Evolutionary conservation across 495 filamentous ascomycete species (phyloP), one percentile per base, ranked within the genome.

Genomic region (Xylaria bambusicola): DNA sequence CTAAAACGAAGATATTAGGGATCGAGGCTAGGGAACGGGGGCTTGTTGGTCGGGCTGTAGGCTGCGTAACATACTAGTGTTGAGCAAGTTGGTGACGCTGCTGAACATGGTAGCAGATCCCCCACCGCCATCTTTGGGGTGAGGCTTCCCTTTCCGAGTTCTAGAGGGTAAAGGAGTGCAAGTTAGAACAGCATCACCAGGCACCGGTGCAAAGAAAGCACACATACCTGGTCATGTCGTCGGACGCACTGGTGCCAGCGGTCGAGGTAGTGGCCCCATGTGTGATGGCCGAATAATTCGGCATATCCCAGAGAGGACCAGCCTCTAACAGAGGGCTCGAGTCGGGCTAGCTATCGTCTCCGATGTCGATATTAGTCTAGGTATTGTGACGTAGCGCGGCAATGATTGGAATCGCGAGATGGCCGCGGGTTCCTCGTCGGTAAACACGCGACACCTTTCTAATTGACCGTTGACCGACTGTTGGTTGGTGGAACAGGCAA

Each of bases 71-170:
- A 51, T 82, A 91, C 88, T 98, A 6, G 94, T 98, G 75, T 98
- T 98, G 58, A 98, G 78, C 17, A 98, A 75, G 71, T 98, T 98
- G 77, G 97, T 89, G 63, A 95, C 88, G 67, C 92, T 95, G 75
- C 90, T 95, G 42, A 87, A 66, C 90, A 92, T 97, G 52, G 89
- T 88, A 50, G 95, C 94, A 64, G 91, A 82, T 13, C 94, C 93
- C 36, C 73, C 69, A 48, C 74, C 75, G 61, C 75, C 73, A 54
- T 78, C 66, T 38, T 46, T 63, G 45, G 57, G 66, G 52, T 64
- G 71, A 52, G 67, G 71, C 45, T 67, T 69, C 8, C 64, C 56
- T 49, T 71, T 69, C 40, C 75, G 74, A 50, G 61, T 68, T 58
- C 70, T 74, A 5, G 5, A 33, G 24, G 24, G n/a, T n/a, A 29